phyloP scores from a whole-genome alignment of 2,329 filamentous ascomycete genomes.

The Pezicula carpinea region DNA sequence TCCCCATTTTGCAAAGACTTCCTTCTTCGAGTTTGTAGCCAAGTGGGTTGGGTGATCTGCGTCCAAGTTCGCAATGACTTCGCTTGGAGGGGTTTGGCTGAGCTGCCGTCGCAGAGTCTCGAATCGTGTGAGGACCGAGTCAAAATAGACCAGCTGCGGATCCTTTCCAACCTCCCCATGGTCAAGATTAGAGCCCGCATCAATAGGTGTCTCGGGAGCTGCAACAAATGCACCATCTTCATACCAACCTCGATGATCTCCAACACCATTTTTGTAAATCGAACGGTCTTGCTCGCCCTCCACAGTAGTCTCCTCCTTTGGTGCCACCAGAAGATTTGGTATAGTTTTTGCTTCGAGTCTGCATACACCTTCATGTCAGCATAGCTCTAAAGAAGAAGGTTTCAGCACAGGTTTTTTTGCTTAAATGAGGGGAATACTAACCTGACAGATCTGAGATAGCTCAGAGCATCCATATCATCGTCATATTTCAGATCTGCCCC shows the following conservation, averaged over 20 bases:
- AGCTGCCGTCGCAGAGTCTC: constrained; percentile 57
- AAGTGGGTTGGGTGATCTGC: constrained; percentile 43
- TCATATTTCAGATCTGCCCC: constrained; percentile 63
- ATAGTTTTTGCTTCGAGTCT: constrained; percentile 74
- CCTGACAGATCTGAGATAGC: constrained; percentile 68
- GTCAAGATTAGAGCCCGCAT: constrained; percentile 19
- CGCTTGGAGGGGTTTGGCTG: constrained; percentile 46
- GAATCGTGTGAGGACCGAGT: constrained; percentile 62
- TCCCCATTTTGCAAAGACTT: constrained; percentile 49
- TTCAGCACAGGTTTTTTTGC: constrained; percentile 36
- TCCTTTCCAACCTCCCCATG: constrained; percentile 27
- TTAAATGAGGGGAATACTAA: constrained; percentile 37
- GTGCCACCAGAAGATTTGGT: constrained; percentile 65
- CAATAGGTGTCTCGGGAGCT: constrained; percentile 36
- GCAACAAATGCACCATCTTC: constrained; percentile 76
- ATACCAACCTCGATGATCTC: constrained; percentile 62
- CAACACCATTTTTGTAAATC: constrained; percentile 44
- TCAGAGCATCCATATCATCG: constrained; percentile 59
- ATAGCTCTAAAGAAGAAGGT: constrained; percentile 7
- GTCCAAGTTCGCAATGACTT: constrained; percentile 48
- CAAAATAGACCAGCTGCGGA: constrained; percentile 62
- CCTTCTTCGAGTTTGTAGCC: constrained; percentile 36
- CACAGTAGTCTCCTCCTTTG: constrained; percentile 36
- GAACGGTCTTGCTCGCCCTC: constrained; percentile 33
- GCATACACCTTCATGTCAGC: constrained; percentile 40